Evolutionary conservation across 2,329 filamentous ascomycete genomes (phyloP).

Genomic region (Rhinocladiella mackenziei): DNA sequence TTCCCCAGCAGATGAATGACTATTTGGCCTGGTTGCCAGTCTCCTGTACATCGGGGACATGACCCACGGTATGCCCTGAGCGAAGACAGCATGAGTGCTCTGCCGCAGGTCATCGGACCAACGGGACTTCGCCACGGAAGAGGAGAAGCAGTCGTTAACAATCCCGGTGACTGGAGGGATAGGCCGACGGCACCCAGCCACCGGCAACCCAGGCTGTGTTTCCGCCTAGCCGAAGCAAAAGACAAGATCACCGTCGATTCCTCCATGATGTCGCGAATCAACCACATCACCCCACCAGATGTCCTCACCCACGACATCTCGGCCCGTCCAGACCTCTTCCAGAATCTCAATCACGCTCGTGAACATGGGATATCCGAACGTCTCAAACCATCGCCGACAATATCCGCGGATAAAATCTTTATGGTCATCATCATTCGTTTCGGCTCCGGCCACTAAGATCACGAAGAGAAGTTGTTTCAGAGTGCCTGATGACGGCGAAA

Average conservation of each 20-base stretch:
- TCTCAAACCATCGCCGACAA: conserved; percentile 11
- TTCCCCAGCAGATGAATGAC: too few species aligned
- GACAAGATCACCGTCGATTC: not conserved
- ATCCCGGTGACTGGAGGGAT: too few species aligned
- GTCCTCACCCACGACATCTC: not conserved
- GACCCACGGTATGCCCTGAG: too few species aligned
- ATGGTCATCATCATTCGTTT: conserved; percentile 5
- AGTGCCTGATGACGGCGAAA: conserved; percentile 1
- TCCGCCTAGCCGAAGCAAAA: conserved; percentile 7
- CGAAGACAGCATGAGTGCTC: too few species aligned
- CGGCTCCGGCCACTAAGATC: conserved; percentile 16
- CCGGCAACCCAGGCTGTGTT: too few species aligned
- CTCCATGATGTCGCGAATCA: not conserved
- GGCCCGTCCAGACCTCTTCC: conserved; percentile 16
- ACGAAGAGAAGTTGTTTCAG: conserved; percentile 9
- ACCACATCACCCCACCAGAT: conserved; percentile 15
- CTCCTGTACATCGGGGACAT: too few species aligned
- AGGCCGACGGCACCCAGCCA: too few species aligned
- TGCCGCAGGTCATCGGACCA: too few species aligned
- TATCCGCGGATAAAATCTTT: conserved; percentile 4
- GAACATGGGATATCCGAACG: conserved; percentile 18
- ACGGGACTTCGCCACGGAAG: too few species aligned
- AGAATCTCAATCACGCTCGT: conserved; percentile 10
- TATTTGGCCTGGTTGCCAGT: too few species aligned
- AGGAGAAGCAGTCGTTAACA: too few species aligned